A percentile compares a stretch with the other conserved stretches of the same genome.
These are phyloP conservation scores for Rhododendron molle DNA, from an alignment of 148 eudicot genomes.

Conservation along the genomic window DNA sequence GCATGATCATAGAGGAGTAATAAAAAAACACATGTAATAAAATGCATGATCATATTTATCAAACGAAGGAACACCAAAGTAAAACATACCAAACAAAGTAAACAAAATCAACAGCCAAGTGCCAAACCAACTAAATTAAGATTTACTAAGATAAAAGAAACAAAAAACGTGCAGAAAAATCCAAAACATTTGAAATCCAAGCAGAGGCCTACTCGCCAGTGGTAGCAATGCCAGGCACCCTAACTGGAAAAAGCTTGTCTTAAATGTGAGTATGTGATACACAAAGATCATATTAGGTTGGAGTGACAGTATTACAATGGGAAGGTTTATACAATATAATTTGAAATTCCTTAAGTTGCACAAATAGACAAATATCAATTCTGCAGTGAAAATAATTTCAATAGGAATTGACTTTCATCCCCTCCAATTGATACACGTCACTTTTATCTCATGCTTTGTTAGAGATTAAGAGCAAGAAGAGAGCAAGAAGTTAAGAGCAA, in stretches of 20 bases:
- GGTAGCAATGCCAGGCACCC: neutral
- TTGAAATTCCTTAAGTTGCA: neutral
- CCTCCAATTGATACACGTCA: neutral
- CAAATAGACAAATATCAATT: neutral
- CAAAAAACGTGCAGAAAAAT: neutral
- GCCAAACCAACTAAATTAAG: neutral
- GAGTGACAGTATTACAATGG: neutral
- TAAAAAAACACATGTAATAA: too few relatives aligned
- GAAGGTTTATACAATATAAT: neutral
- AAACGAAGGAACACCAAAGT: conserved; percentile 5
- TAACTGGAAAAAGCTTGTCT: neutral
- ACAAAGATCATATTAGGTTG: neutral
- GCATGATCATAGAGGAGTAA: too few relatives aligned
- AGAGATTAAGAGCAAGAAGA: neutral
- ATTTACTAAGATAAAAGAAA: neutral
- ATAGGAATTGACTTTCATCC: neutral
- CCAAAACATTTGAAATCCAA: neutral
- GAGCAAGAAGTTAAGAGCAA: too few relatives aligned
- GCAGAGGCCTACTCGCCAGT: neutral
- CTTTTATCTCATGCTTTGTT: neutral
- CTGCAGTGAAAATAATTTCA: neutral
- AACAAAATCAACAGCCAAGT: neutral
- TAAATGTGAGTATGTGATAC: neutral
- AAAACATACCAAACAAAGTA: neutral
- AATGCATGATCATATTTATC: conserved; percentile 7